A percentile compares a stretch with the other conserved stretches of the same genome.
These are phyloP conservation scores for Chaetothyriales sp. DNA, from an alignment of 2,329 filamentous ascomycete genomes.

Conservation along the genomic window DNA sequence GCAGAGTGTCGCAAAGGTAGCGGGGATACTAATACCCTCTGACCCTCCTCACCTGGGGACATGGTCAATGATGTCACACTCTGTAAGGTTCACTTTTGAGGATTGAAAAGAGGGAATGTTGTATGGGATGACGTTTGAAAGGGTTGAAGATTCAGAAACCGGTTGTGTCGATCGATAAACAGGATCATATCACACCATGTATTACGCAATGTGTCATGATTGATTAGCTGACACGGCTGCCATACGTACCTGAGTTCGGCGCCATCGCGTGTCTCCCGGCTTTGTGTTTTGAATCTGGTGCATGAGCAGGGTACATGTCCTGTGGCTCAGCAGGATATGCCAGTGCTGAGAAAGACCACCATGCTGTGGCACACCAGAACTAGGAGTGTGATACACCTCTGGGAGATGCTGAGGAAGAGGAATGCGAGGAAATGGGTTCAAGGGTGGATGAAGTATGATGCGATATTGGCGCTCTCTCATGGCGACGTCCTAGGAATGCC, in stretches of 20 bases:
- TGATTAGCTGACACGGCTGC: neutral
- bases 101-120: neutral
- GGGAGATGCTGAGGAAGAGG: too few relatives aligned
- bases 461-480: neutral
- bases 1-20: too few relatives aligned
- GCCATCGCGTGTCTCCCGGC: neutral
- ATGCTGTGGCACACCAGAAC: neutral
- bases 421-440: neutral
- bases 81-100: neutral
- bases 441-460: neutral
- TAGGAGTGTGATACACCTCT: too few relatives aligned
- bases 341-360: neutral
- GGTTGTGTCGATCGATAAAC: neutral
- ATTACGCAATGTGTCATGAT: neutral
- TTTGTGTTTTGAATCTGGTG: neutral
- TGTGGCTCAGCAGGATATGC: neutral
- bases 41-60: neutral
- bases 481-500: too few relatives aligned
- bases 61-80: neutral
- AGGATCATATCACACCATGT: neutral
- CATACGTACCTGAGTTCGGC: neutral
- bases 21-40: neutral
- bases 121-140: neutral
- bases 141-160: neutral
- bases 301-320: neutral